These are phyloP conservation scores for Chenopodium album DNA, from an alignment of 148 eudicot genomes.

Conservation along the genomic window DNA sequence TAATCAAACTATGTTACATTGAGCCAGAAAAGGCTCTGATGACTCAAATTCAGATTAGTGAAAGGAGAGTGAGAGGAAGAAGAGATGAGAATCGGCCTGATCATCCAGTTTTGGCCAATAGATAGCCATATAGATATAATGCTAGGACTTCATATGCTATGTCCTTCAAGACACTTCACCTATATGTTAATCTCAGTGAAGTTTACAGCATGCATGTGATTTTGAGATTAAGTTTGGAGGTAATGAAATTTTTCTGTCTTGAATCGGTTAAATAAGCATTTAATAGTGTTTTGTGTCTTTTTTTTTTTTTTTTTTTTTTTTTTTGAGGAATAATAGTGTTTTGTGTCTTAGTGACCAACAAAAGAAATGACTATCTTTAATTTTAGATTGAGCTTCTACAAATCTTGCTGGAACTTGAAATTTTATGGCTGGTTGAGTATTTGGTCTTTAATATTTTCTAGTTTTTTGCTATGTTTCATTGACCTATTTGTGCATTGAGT, in stretches of 20 bases:
- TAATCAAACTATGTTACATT: background rate
- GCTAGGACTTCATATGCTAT: background rate
- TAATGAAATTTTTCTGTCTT: background rate
- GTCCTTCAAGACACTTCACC: background rate
- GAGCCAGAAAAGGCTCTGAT: background rate
- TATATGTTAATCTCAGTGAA: background rate
- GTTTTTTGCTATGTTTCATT: background rate
- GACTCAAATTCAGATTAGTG: background rate
- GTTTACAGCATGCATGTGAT: background rate
- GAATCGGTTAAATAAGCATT: background rate
- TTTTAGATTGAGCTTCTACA: too few species aligned
- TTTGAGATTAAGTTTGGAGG: background rate
- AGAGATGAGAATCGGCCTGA: background rate
- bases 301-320: too few species aligned
- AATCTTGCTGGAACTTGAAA: too few species aligned
- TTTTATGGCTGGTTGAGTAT: background rate
- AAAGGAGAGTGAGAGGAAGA: background rate
- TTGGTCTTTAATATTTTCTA: background rate
- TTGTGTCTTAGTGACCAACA: background rate
- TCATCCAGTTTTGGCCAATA: background rate
- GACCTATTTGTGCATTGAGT: background rate
- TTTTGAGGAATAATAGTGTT: background rate
- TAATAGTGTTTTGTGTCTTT: background rate
- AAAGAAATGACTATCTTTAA: background rate
- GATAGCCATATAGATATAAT: background rate